These are phyloP conservation scores for Dendrothele bispora DNA, from an alignment of 768 basidiomycete genomes.

Conservation along the genomic window DNA sequence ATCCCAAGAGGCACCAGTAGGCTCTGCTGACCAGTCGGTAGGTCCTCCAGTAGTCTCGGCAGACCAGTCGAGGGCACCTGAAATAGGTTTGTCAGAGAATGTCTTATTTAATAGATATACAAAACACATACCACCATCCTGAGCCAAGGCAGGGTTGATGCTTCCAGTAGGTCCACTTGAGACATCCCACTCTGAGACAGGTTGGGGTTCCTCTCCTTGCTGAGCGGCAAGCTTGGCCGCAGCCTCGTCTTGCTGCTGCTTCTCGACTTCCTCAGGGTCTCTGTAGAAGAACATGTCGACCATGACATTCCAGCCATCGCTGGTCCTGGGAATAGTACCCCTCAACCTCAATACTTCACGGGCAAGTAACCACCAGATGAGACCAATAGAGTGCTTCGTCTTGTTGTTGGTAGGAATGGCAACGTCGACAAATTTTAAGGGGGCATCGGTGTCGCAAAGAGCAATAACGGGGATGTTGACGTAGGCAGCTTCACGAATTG, in stretches of 20 bases:
- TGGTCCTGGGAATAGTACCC: constrained; percentile 87
- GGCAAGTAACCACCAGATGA: constrained; percentile 96
- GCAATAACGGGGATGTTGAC: constrained; percentile 99
- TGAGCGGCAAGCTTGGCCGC: constrained; percentile 77
- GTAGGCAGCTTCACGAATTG: constrained; percentile 99
- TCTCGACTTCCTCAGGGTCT: constrained; percentile 98
- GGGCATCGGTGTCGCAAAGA: constrained; percentile 97
- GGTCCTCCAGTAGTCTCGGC: constrained; percentile 57
- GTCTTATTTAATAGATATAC: neutral
- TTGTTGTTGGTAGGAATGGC: constrained; percentile 99
- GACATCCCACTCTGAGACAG: constrained; percentile 72
- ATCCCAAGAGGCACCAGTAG: constrained; percentile 48
- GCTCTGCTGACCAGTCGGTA: constrained; percentile 89
- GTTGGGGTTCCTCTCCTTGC: constrained; percentile 50
- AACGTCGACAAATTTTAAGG: constrained; percentile 96
- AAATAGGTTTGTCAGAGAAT: constrained; percentile 4
- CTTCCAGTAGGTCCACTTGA: constrained; percentile 65
- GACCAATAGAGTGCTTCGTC: constrained; percentile 94
- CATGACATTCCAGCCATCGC: constrained; percentile 97
- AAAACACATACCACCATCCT: constrained; percentile 49
- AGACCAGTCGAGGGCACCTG: constrained; percentile 79
- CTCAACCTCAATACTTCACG: constrained; percentile 96
- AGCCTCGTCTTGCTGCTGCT: constrained; percentile 93
- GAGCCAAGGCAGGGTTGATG: constrained; percentile 74
- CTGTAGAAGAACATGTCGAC: constrained; percentile 99